Conservation (phyloP, 306 rosid genomes). For the Quercus engelmannii region DNA sequence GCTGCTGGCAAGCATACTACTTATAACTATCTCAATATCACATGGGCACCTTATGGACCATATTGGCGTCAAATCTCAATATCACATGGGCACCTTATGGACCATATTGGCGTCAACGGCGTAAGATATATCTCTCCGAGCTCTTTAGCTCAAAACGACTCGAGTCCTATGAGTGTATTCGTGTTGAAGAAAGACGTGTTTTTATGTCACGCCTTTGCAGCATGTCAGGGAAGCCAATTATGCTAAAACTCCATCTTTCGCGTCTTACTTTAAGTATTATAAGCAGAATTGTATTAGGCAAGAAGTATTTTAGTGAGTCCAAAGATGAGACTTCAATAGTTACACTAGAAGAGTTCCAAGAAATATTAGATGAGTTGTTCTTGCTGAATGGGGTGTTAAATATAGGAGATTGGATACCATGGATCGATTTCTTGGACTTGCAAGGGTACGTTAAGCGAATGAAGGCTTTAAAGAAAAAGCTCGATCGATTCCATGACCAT, state of each 20-base stretch:
- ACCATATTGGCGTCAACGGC: conserved; percentile 37
- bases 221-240: conserved; percentile 18
- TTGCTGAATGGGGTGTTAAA: conserved; percentile 40
- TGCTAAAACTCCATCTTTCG: conserved; percentile 14
- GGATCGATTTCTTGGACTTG: conserved; percentile 32
- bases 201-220: conserved; percentile 6
- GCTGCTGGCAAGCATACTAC: conserved; percentile 34
- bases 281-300: conserved; percentile 36
- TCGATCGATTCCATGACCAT: conserved; percentile 26
- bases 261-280: conserved; percentile 30
- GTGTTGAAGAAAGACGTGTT: conserved; percentile 20
- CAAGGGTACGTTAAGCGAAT: conserved; percentile 37
- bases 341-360: conserved; percentile 22
- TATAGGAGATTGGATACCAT: conserved; percentile 40
- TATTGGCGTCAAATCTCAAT: conserved; percentile 38
- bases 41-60: conserved; percentile 30
- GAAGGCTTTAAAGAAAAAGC: conserved; percentile 36
- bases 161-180: conserved; percentile 20
- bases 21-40: conserved; percentile 32
- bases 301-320: conserved; percentile 30
- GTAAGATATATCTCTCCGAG: conserved; percentile 26
- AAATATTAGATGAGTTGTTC: conserved; percentile 40
- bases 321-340: conserved; percentile 6
- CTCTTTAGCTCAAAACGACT: conserved; percentile 25
- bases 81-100: conserved; percentile 36